Evolutionary conservation across 2,329 filamentous ascomycete genomes (phyloP), one percentile per base, ranked within the genome.

Genomic region (Sporothrix phasma): DNA sequence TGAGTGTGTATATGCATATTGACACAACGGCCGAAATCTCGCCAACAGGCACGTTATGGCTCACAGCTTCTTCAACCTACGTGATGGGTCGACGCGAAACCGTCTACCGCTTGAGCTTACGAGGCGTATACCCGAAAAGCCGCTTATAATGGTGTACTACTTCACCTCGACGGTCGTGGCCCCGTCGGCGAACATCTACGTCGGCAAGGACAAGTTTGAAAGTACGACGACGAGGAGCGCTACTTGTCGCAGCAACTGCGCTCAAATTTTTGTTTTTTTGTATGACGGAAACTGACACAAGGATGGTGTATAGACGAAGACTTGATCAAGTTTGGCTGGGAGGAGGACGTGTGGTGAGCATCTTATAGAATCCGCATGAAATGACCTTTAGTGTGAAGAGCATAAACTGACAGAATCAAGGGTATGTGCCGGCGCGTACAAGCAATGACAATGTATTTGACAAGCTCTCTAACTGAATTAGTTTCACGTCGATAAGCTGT

Each of bases 181-280:
- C 13, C 93, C 94, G 1, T 74, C 91, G 37, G 93, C 91, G 47
- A 92, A 88, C 74, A 86, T 99, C 72, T 99, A 99, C 74, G 91
- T 97, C 66, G 94, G 94, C 76, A 99, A 97, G 77, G 94, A 99
- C 81, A 99, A 99, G 79, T 92, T 94, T 71, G 94, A 99, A 80
- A 99, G 94, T 97, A 81, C 37, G 56, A n/a, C 24, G n/a, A 4
- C 6, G 5, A 37, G 6, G 29, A 5, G 22, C 24, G 39, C 31
- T 39, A 39, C 37, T 19, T 19, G 13, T 24, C 6, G 6, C 19
- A 8, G n/a, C 24, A 2, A 31, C n/a, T 19, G 49, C 13, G 41
- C n/a, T n/a, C n/a, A 10, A 1, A 5, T 1, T 22, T 31, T 10
- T 8, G 37, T 47, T 26, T 13, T 19, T 29, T 5, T 3, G 11